phyloP scores from a whole-genome alignment of 805 yeast genomes.

The Sporopachydermia lactativora region DNA sequence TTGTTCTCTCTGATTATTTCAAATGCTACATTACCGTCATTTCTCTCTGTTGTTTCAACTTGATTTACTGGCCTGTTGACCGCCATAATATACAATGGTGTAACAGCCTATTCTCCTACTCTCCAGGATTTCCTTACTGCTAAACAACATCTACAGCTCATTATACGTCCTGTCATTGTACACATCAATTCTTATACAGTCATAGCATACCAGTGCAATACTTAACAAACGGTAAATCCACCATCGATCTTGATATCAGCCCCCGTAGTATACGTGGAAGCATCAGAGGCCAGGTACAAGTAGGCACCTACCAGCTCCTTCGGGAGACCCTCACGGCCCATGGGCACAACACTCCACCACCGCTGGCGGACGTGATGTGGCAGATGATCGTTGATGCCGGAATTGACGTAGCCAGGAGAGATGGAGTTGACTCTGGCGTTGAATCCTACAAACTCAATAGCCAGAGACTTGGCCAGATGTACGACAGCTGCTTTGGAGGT shows the following conservation, averaged over 20 bases:
- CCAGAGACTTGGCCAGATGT: conserved; percentile 54
- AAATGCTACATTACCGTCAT: no score
- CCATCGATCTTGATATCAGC: conserved; percentile 36
- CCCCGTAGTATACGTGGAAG: conserved; percentile 35
- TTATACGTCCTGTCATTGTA: no score
- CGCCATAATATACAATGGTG: no score
- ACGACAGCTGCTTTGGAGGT: conserved; percentile 66
- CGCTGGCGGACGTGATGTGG: conserved; percentile 28
- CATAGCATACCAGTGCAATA: no score
- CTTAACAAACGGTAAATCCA: conserved; percentile 30
- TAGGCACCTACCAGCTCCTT: conserved; percentile 38
- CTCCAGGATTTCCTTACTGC: no score
- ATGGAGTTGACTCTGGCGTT: conserved; percentile 59
- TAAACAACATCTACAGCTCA: no score
- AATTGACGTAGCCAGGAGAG: conserved; percentile 66
- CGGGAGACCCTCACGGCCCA: conserved; percentile 67
- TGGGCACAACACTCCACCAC: conserved; percentile 63
- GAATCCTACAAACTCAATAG: conserved; percentile 59
- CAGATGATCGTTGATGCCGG: conserved; percentile 43
- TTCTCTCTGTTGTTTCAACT: no score
- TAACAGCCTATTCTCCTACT: no score
- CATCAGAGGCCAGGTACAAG: conserved; percentile 36
- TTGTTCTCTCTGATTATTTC: no score
- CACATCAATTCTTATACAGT: no score
- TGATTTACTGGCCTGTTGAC: no score